A percentile compares a stretch with the other conserved stretches of the same genome.
These are phyloP conservation scores for Penicillium atrosanguineum DNA, from an alignment of 495 filamentous ascomycete species.

Conservation along the genomic window DNA sequence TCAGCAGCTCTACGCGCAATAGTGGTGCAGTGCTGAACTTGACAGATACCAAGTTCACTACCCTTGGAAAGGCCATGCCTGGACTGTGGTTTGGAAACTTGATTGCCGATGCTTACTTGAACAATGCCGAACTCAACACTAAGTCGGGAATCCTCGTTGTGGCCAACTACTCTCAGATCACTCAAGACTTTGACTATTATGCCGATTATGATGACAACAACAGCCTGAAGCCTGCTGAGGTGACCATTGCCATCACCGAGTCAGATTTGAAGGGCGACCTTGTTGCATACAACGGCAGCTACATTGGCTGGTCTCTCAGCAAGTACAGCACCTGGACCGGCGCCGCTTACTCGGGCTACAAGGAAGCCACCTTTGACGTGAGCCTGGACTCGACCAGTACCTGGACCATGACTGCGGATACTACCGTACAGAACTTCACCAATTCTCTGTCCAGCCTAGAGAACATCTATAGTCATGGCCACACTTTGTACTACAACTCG, in stretches of 20 bases:
- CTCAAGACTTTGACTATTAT: constrained; percentile 18
- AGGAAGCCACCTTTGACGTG: constrained; percentile 8
- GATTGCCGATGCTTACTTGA: constrained; percentile 6
- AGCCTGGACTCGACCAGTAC: constrained; percentile 14
- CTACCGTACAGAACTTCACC: constrained; percentile 13
- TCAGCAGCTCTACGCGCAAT: constrained; percentile 2
- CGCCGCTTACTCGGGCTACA: constrained; percentile 15
- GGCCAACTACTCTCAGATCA: constrained; percentile 17
- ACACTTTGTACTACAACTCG: constrained; percentile 12
- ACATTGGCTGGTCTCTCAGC: constrained; percentile 9
- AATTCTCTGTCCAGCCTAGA: constrained; percentile 2
- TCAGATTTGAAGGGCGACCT: constrained; percentile 12
- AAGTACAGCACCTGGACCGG: constrained; percentile 14
- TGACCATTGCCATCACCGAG: constrained; percentile 5
- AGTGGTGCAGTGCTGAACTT: constrained; percentile 10
- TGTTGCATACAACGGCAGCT: constrained; percentile 15
- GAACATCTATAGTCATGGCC: constrained; percentile 12
- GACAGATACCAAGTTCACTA: constrained; percentile 16
- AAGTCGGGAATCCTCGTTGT: constrained; percentile 11
- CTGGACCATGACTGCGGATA: constrained; percentile 18
- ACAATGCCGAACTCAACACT: constrained; percentile 6
- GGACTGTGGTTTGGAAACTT: constrained; percentile 18
- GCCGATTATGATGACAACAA: constrained; percentile 14
- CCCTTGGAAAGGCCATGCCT: constrained; percentile 5
- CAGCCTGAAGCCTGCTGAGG: constrained; percentile 6